A percentile compares a stretch with the other conserved stretches of the same genome.
Conservation (phyloP, 805 yeast genomes). For the Barnettozyma californica region DNA sequence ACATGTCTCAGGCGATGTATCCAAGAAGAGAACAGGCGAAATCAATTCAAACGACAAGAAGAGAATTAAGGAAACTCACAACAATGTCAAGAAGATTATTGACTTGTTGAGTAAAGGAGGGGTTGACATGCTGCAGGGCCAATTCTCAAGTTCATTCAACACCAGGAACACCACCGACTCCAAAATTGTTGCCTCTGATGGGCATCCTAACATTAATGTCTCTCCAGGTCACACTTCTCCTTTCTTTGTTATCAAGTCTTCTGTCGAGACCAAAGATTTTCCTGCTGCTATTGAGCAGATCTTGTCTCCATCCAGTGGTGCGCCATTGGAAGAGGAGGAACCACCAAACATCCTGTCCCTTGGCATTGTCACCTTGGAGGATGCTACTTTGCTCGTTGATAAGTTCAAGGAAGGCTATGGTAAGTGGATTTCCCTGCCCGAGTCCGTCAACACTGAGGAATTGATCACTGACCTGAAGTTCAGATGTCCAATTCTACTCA, state of each 20-base stretch:
- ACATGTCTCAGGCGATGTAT: neutral
- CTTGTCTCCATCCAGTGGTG: constrained; percentile 8
- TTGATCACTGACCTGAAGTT: constrained; percentile 44
- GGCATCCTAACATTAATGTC: constrained; percentile 13
- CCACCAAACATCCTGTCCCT: constrained; percentile 44
- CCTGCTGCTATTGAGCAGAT: constrained; percentile 17
- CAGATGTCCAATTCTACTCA: constrained; percentile 57
- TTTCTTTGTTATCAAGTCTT: constrained; percentile 20
- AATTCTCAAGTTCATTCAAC: constrained; percentile 3
- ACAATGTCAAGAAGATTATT: constrained; percentile 8
- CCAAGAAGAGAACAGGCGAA: neutral
- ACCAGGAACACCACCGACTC: constrained; percentile 10
- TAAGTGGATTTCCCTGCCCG: constrained; percentile 73
- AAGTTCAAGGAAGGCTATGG: constrained; percentile 65
- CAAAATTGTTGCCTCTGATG: constrained; percentile 5
- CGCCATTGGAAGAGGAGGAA: constrained; percentile 18
- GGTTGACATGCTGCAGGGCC: neutral
- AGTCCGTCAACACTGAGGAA: constrained; percentile 39
- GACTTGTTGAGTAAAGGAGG: neutral
- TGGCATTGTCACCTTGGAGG: constrained; percentile 42
- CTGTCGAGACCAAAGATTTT: constrained; percentile 13
- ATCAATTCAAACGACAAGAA: constrained; percentile 2
- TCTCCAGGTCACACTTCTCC: constrained; percentile 27
- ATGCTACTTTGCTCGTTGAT: constrained; percentile 45
- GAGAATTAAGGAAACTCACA: constrained; percentile 9